phyloP scores from a whole-genome alignment of 495 filamentous ascomycete genomes.

The Evernia prunastri region DNA sequence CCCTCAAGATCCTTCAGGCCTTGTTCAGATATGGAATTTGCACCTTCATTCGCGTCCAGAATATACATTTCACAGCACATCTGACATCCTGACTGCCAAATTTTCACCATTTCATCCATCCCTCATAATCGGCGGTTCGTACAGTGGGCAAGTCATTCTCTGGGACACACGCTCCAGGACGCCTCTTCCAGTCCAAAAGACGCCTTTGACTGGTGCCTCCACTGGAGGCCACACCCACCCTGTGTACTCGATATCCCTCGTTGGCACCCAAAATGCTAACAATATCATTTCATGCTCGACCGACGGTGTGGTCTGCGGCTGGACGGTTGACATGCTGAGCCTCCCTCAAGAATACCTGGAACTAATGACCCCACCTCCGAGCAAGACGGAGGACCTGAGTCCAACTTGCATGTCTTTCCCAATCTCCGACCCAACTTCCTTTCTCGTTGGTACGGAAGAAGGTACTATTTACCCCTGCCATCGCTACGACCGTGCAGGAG shows the following conservation, averaged over 20 bases:
- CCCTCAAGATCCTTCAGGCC: slow-evolving; percentile 88
- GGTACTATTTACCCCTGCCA: slow-evolving; percentile 93
- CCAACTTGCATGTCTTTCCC: slow-evolving; percentile 97
- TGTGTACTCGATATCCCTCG: slow-evolving; percentile 88
- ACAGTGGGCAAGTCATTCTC: slow-evolving; percentile 93
- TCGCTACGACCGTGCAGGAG: slow-evolving; percentile 91
- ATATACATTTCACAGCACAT: slow-evolving; percentile 93
- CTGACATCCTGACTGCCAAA: slow-evolving; percentile 88
- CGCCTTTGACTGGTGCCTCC: slow-evolving; percentile 75
- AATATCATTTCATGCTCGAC: slow-evolving; percentile 96
- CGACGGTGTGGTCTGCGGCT: slow-evolving; percentile 92
- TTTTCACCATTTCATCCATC: slow-evolving; percentile 98
- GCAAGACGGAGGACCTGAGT: slow-evolving; percentile 89
- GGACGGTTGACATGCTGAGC: slow-evolving; percentile 95
- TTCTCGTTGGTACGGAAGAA: slow-evolving; percentile 94
- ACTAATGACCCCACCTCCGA: slow-evolving; percentile 73
- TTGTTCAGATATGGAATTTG: slow-evolving; percentile 95
- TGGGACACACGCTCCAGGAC: slow-evolving; percentile 79
- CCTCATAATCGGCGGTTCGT: slow-evolving; percentile 87
- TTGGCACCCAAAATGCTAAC: slow-evolving; percentile 97
- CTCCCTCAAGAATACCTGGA: slow-evolving; percentile 90
- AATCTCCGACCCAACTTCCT: slow-evolving; percentile 90
- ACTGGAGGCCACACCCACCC: slow-evolving; percentile 80
- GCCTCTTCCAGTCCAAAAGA: slow-evolving; percentile 86
- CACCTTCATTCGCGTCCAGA: slow-evolving; percentile 90